These are phyloP conservation scores for Ophiostoma himal-ulmi DNA, from an alignment of 2,329 filamentous ascomycete genomes.

Conservation along the genomic window DNA sequence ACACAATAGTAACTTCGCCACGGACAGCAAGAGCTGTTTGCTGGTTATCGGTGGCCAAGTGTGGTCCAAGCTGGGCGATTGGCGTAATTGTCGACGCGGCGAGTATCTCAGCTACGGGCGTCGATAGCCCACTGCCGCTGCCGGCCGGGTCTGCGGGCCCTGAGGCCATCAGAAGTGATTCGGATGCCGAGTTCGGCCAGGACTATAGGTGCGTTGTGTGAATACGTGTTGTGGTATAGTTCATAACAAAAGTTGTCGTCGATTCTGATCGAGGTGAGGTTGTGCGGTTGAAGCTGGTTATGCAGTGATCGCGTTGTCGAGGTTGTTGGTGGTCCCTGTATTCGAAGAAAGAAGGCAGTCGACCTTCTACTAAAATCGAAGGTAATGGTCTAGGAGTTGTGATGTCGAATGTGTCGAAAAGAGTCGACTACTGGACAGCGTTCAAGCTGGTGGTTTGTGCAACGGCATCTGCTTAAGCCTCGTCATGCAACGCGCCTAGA, in stretches of 20 bases:
- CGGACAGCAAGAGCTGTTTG: slow-evolving; percentile 45
- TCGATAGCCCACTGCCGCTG: neutral
- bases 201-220: neutral
- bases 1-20: slow-evolving; percentile 76
- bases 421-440: neutral
- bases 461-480: neutral
- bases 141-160: neutral
- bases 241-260: neutral
- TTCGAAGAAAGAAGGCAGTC: neutral
- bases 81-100: slow-evolving; percentile 30
- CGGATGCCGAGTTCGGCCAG: neutral
- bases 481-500: slow-evolving; percentile 4
- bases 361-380: neutral
- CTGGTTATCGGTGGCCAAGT: slow-evolving; percentile 36
- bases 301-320: neutral
- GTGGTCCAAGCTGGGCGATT: slow-evolving; percentile 52
- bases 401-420: neutral
- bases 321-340: neutral
- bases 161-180: neutral
- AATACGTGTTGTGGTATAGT: neutral
- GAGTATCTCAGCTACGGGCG: slow-evolving; percentile 21
- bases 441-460: neutral
- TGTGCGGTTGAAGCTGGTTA: neutral
- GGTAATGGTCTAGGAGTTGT: neutral
- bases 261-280: neutral